Percentiles rank a stretch among this genome's conserved stretches.
These are phyloP conservation scores for Lithocarpus polystachyus DNA, from an alignment of 306 rosid species.

Conservation along the genomic window DNA sequence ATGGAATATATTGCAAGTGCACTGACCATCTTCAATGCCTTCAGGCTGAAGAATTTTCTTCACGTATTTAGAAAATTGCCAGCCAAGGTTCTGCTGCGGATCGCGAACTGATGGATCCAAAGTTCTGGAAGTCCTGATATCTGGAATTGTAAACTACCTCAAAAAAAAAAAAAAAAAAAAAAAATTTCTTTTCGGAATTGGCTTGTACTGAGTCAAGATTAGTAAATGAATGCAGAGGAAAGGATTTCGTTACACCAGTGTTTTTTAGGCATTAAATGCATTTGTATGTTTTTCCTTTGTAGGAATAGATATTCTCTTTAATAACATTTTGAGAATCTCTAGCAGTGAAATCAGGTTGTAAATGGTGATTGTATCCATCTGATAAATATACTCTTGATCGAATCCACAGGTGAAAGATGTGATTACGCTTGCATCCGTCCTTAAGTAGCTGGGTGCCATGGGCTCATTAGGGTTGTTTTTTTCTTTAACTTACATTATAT, in stretches of 20 bases:
- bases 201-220: not conserved
- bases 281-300: not conserved
- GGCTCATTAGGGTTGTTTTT: too few relatives aligned
- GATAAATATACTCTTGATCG: not conserved
- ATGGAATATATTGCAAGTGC: not conserved
- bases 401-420: not conserved
- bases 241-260: not conserved
- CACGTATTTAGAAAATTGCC: conserved; percentile 73
- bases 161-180: too few relatives aligned
- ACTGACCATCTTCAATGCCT: conserved; percentile 24
- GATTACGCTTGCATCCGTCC: not conserved
- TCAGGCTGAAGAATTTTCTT: conserved; percentile 89
- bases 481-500: not conserved
- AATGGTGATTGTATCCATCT: not conserved
- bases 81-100: conserved; percentile 68
- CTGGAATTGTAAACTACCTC: conserved; percentile 10
- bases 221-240: not conserved
- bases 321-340: not conserved
- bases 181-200: not conserved
- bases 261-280: not conserved
- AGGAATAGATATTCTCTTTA: not conserved
- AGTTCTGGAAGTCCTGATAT: conserved; percentile 55
- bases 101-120: conserved; percentile 50
- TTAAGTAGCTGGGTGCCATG: not conserved
- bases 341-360: not conserved